Conservation (phyloP, 1,284 basidiomycete genomes). For the Sphaerobolus stellatus region DNA sequence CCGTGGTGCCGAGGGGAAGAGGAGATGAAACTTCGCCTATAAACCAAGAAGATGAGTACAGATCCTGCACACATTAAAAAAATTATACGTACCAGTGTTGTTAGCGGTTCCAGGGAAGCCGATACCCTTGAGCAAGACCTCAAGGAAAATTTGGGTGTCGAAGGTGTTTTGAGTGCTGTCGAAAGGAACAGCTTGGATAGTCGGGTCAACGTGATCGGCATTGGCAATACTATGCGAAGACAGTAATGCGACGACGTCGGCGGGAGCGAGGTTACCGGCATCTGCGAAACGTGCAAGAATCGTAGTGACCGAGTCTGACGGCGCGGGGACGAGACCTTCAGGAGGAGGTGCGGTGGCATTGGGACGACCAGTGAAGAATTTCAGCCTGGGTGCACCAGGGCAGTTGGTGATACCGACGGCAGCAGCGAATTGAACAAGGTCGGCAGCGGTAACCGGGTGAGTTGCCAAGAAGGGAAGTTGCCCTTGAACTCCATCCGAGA, state of each 20-base stretch:
- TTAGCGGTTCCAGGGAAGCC: slow-evolving; percentile 3
- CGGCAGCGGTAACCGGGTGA: slow-evolving; percentile 21
- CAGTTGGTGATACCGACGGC: slow-evolving; percentile 28
- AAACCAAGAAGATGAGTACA: no score
- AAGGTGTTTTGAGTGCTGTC: slow-evolving; percentile 15
- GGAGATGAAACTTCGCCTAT: slow-evolving; percentile 1
- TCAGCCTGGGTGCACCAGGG: slow-evolving; percentile 23
- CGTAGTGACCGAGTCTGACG: slow-evolving; percentile 15
- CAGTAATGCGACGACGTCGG: slow-evolving; percentile 16
- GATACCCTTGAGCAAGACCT: neutral
- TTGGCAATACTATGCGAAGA: slow-evolving; percentile 16
- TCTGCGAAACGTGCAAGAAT: slow-evolving; percentile 19
- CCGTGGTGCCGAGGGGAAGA: neutral
- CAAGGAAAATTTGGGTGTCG: slow-evolving; percentile 6
- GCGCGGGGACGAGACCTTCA: slow-evolving; percentile 17
- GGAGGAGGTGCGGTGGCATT: slow-evolving; percentile 24
- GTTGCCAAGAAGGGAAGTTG: slow-evolving; percentile 21
- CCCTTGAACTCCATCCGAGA: slow-evolving; percentile 22
- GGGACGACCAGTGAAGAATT: slow-evolving; percentile 26
- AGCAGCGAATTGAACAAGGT: slow-evolving; percentile 29
- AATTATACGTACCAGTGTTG: slow-evolving; percentile 6
- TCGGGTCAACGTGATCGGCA: slow-evolving; percentile 4
- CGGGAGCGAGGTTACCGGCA: slow-evolving; percentile 17
- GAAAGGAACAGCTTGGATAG: slow-evolving; percentile 11
- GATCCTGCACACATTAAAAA: no score